A percentile compares a stretch with the other conserved stretches of the same genome.
Evolutionary conservation across 1,284 basidiomycete genomes (phyloP).

Genomic region (Amylostereum chailletii): DNA sequence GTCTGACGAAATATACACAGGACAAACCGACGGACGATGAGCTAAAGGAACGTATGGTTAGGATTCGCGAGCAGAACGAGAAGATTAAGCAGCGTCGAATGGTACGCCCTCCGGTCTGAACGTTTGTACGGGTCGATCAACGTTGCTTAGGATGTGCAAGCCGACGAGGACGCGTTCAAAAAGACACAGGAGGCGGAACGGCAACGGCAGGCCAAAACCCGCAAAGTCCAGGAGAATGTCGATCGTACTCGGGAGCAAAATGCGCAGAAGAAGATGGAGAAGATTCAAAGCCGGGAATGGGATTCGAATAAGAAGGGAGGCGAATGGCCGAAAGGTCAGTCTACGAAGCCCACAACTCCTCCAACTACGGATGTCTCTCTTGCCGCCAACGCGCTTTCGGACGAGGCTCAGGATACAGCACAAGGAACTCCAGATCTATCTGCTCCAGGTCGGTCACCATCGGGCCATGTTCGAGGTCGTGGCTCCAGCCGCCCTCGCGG

Average conservation of each 20-base stretch:
- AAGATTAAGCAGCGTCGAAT: conserved; percentile 70
- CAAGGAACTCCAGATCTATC: neutral
- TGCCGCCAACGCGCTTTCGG: neutral
- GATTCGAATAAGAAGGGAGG: conserved; percentile 61
- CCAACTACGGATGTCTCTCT: neutral
- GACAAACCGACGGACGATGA: conserved; percentile 70
- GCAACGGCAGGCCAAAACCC: conserved; percentile 40
- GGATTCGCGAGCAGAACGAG: conserved; percentile 71
- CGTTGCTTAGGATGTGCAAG: conserved; percentile 52
- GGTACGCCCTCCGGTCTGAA: conserved; percentile 28
- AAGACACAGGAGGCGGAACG: conserved; percentile 56
- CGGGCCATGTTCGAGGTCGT: neutral
- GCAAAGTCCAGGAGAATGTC: conserved; percentile 58
- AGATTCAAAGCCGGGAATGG: conserved; percentile 70
- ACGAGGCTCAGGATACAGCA: neutral
- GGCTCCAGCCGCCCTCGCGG: neutral
- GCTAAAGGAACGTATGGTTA: conserved; percentile 61
- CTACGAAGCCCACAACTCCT: too few species aligned
- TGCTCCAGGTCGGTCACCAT: neutral
- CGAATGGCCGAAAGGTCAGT: conserved; percentile 21
- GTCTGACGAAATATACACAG: conserved; percentile 26
- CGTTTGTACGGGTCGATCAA: neutral
- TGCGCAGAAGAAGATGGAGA: conserved; percentile 72
- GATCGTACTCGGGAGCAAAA: conserved; percentile 66
- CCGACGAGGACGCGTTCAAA: conserved; percentile 69